Evolutionary conservation across 1,284 basidiomycete species (phyloP), one percentile per base, ranked within the genome.

Genomic region (Ustilago vetiveriae): DNA sequence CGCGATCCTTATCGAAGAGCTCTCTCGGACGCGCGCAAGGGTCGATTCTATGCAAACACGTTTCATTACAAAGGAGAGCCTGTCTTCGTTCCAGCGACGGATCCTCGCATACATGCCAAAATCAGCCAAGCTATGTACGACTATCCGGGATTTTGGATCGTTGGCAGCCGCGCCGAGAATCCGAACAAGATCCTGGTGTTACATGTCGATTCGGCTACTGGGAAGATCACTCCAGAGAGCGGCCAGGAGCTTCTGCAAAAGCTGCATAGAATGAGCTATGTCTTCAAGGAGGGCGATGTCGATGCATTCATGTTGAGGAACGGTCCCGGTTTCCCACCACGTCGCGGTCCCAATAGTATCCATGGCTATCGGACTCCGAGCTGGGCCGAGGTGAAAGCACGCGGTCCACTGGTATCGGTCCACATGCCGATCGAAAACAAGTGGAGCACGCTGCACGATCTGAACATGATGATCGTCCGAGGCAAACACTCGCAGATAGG

Each of bases 21-120:
- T 3, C 27, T 30, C 11, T 45, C 32, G 6, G 32, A 16, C 10
- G n/a, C 14, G 19, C 33, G 24, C 4, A 30, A 38, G 10, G 42
- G 51, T 14, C 26, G 27, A 6, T 43, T 38, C 33, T 56, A 37
- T 29, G 39, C 53, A 1, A 29, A 30, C 1, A 13, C 24, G 6
- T 26, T 46, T 0, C 43, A 51, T 21, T 37, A 36, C 24, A 19
- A 51, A 11, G 55, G 55, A 1, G 17, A 17, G 23, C 55, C 55
- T 0, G 30, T 58, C 6, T 41, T 58, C 38, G 36, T 41, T 27
- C 42, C 32, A 14, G 14, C 30, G 4, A 27, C 19, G 10, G 26
- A 41, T 7, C 10, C 14, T 2, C 4, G 8, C 8, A 14, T 24
- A 5, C 10, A 22, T 3, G 9, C 6, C 1, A 39, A 39, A 8